Evolutionary conservation across 805 yeast species (phyloP).

Genomic region (Kazachstania viticola): DNA sequence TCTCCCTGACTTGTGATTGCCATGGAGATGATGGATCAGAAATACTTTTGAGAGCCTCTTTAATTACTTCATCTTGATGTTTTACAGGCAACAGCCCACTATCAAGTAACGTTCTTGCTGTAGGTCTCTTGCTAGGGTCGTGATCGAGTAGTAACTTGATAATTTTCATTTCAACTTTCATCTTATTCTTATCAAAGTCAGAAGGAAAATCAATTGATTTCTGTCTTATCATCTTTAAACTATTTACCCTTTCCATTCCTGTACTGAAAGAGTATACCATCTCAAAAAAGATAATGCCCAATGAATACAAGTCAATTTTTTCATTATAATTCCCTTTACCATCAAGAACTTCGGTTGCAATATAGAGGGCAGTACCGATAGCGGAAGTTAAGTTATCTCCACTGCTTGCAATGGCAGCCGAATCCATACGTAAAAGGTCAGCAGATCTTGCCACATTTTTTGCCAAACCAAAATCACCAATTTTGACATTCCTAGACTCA

Average conservation of each 20-base stretch:
- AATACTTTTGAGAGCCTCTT: conserved; percentile 74
- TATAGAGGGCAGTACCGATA: conserved; percentile 88
- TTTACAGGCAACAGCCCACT: conserved; percentile 82
- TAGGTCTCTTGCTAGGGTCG: conserved; percentile 66
- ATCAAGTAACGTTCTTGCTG: conserved; percentile 61
- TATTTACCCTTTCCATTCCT: conserved; percentile 83
- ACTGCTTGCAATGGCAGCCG: conserved; percentile 19
- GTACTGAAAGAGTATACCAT: conserved; percentile 83
- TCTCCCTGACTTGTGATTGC: conserved; percentile 84
- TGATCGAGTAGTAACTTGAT: conserved; percentile 63
- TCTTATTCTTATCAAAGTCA: conserved; percentile 44
- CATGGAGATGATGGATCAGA: conserved; percentile 89
- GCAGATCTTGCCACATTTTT: conserved; percentile 60
- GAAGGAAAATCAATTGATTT: conserved; percentile 56
- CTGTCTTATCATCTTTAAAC: conserved; percentile 52
- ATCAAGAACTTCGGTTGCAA: conserved; percentile 75
- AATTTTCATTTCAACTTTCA: conserved; percentile 52
- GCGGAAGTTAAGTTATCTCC: conserved; percentile 78
- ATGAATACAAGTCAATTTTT: conserved; percentile 89
- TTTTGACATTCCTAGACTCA: conserved; percentile 74
- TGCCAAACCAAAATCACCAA: conserved; percentile 96
- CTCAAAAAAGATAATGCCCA: conserved; percentile 91
- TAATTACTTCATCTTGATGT: conserved; percentile 80
- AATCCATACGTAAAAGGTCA: conserved; percentile 24
- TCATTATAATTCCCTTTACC: conserved; percentile 75